A percentile compares a stretch with the other conserved stretches of the same genome.
Conservation (phyloP, 1,284 basidiomycete genomes). For the Leccinum fuscescens region DNA sequence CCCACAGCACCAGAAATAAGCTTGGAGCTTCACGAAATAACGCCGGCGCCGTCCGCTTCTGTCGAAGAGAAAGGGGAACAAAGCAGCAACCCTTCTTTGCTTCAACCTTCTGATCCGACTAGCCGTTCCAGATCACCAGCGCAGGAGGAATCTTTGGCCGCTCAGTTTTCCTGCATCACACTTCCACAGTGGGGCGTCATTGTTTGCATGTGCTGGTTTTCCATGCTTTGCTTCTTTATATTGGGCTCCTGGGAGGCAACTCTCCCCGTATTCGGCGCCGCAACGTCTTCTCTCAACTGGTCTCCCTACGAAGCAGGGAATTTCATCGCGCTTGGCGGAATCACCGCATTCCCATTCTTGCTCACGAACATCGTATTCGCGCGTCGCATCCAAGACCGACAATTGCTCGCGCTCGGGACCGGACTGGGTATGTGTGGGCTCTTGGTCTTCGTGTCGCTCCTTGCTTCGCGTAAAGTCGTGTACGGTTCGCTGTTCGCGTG, state of each 20-base stretch:
- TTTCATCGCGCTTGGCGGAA: background rate
- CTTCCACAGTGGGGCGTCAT: conserved; percentile 40
- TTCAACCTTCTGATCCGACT: background rate
- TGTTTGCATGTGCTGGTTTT: conserved; percentile 68
- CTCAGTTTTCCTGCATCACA: conserved; percentile 22
- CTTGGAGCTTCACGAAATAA: conserved; percentile 12
- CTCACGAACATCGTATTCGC: background rate
- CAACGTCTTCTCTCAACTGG: background rate
- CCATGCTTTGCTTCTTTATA: conserved; percentile 74
- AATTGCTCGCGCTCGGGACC: background rate
- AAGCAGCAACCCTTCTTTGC: background rate
- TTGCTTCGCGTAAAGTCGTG: background rate
- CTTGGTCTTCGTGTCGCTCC: background rate
- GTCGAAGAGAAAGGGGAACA: conserved; percentile 1
- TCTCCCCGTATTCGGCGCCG: conserved; percentile 64
- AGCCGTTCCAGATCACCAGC: background rate
- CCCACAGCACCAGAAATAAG: conserved; percentile 18
- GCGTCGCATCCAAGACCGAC: background rate
- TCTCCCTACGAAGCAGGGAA: background rate
- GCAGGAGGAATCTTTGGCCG: conserved; percentile 13
- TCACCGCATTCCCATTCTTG: background rate
- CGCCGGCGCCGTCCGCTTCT: background rate
- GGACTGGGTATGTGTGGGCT: background rate
- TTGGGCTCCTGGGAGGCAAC: conserved; percentile 76
- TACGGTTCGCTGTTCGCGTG: background rate